Evolutionary conservation across 1,284 basidiomycete genomes (phyloP), one percentile per base, ranked within the genome.

Genomic region (Naganishia liquefaciens): DNA sequence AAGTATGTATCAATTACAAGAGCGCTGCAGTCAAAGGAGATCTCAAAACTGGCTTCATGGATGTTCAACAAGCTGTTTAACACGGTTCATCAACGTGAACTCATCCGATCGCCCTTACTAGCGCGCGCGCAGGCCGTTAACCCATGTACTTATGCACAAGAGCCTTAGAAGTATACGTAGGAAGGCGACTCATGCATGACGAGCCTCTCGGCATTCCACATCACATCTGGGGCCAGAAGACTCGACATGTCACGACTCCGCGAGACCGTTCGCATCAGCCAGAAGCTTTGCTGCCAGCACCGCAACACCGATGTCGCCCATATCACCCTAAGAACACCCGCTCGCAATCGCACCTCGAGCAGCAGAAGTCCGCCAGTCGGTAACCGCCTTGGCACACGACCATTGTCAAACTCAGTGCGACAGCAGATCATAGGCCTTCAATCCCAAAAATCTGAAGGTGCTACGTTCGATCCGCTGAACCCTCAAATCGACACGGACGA

Each of bases 381-480:
- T n/a, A 15, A 13, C 15, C 30, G 17, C 21, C 30, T 58, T 10
- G 44, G 21, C 30, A 27, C 19, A 13, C 21, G 21, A 6, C 44
- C 55, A 27, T 11, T 13, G 21, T 40, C 1, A 10, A 40, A 10
- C 23, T 23, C 28, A 5, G n/a, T 58, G 5, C 30, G 21, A 10
- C 28, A 30, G 19, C 13, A 53, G 6, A 21, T 19, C 19, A 5
- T 10, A 25, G 33, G 17, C 27, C 25, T 6, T 37, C 46, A 3
- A 50, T 33, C n/a, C n/a, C n/a, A n/a, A 19, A 7, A n/a, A 19
- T 40, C 40, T 19, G 17, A 17, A 25, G 25, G 15, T 46, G 10
- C 43, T 10, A n/a, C 43, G 15, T 27, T 61, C 21, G 66, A 67
- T 46, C 66, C 66, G 1, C 50, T 67, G 25, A 61, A 61, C 3